Evolutionary conservation across 73 alveolate species (phyloP).

Genomic region (Paramecium pentaurelia): DNA sequence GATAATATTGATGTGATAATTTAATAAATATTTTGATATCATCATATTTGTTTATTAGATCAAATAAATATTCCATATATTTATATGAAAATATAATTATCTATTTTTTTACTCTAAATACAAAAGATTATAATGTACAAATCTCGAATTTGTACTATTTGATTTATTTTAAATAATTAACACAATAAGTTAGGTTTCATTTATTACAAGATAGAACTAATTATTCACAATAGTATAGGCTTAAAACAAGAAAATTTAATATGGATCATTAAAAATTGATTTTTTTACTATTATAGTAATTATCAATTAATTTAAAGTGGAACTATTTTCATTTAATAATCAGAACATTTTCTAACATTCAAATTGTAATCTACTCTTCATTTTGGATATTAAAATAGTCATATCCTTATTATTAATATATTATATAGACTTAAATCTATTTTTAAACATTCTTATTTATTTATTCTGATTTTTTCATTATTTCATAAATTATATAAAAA

Average conservation of each 20-base stretch:
- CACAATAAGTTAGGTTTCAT: not conserved
- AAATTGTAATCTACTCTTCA: not conserved
- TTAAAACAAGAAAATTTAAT: not conserved
- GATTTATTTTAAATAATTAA: not conserved
- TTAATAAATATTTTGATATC: not conserved
- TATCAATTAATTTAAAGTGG: no score
- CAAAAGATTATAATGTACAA: not conserved
- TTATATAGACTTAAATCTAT: not conserved
- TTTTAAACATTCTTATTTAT: not conserved
- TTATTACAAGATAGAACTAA: not conserved
- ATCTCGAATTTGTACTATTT: not conserved
- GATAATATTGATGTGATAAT: not conserved
- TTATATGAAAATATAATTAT: not conserved
- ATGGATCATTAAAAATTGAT: not conserved
- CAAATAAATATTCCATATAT: no score
- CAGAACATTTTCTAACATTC: not conserved
- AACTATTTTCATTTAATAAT: not conserved
- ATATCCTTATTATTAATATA: not conserved
- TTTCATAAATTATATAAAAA: not conserved
- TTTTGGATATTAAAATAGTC: not conserved
- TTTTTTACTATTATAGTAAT: no score
- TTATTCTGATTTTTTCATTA: not conserved
- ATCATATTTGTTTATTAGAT: not conserved
- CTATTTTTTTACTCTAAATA: not conserved
- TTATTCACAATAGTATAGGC: not conserved